Evolutionary conservation across 768 basidiomycete genomes (phyloP).

Genomic region (Podaxis sp.): DNA sequence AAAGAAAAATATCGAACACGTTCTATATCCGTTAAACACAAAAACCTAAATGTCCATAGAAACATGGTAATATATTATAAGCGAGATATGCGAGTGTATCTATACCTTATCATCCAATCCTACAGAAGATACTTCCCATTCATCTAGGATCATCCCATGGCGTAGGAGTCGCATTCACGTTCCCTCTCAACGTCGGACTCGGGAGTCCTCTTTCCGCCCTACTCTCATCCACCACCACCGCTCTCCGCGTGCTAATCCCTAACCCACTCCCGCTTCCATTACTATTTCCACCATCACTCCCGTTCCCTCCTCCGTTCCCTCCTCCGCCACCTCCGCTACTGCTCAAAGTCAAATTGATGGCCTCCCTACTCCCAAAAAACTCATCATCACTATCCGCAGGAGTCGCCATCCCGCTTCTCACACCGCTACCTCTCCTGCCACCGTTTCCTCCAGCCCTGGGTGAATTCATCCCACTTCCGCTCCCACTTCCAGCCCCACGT

Average conservation of each 20-base stretch:
- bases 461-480: constrained; percentile 13
- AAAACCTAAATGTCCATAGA: not conserved
- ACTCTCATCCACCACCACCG: constrained; percentile 43
- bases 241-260: constrained; percentile 18
- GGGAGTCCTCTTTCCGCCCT: constrained; percentile 62
- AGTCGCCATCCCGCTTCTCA: constrained; percentile 30
- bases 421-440: constrained; percentile 5
- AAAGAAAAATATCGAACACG: not conserved
- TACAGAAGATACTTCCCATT: not conserved
- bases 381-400: constrained; percentile 44
- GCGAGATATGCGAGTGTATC: not conserved
- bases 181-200: constrained; percentile 43
- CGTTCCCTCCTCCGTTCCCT: constrained; percentile 14
- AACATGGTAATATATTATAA: not conserved
- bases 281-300: not conserved
- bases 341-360: constrained; percentile 42
- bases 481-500: constrained; percentile 25
- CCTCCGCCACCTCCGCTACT: constrained; percentile 17
- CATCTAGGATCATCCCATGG: constrained; percentile 13
- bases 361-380: constrained; percentile 27
- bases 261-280: constrained; percentile 1
- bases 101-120: not conserved
- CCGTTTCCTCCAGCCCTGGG: not conserved
- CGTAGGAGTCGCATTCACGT: not conserved
- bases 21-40: not conserved